Evolutionary conservation across 1,284 basidiomycete species (phyloP), one percentile per base, ranked within the genome.

Genomic region (Naganishia cerealis): DNA sequence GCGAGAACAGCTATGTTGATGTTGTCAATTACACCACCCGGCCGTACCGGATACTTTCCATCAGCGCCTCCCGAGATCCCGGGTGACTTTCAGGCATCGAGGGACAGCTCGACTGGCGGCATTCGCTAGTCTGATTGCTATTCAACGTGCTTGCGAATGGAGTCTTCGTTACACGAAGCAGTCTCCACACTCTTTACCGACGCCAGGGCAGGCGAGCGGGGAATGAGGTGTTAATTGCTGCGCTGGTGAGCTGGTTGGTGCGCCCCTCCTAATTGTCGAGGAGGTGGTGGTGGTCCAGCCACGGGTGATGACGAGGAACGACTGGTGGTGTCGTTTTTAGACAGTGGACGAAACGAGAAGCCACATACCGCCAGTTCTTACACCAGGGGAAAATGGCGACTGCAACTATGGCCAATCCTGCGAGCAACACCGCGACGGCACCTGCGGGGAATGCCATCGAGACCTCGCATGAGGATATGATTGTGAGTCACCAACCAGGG

Each of bases 391-490:
- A 18, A 24, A 65, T 59, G 50, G 58, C 66, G 21, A 13, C 65
- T 36, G 65, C 57, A 36, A 50, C 61, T 29, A 65, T 58, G 43
- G 54, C 61, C 13, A 50, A 57, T 16, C 26, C 67, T 26, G 15
- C 55, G 7, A 63, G 50, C 53, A 56, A 59, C 29, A 26, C 63
- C 1, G 42, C 63, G 36, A 48, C 61, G 21, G 50, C 61, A 1
- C 50, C 61, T 43, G 29, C 61, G 33, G 66, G 66, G 16, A 58
- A 70, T 61, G 62, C 62, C 42, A 57, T 71, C 33, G 67, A 71
- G n/a, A 71, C 70, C 16, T 50, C 61, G 16, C 70, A 71, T 42
- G 70, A 71, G 39, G 70, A 71, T 36, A 71, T 71, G 70, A 71
- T 71, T 29, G 69, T 70, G 26, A 54, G 69, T 70, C 12, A 21